Percentiles rank a stretch among this genome's conserved stretches.
These are phyloP conservation scores for Fomitopsis pinicola DNA, from an alignment of 1,284 basidiomycete genomes.

Conservation along the genomic window DNA sequence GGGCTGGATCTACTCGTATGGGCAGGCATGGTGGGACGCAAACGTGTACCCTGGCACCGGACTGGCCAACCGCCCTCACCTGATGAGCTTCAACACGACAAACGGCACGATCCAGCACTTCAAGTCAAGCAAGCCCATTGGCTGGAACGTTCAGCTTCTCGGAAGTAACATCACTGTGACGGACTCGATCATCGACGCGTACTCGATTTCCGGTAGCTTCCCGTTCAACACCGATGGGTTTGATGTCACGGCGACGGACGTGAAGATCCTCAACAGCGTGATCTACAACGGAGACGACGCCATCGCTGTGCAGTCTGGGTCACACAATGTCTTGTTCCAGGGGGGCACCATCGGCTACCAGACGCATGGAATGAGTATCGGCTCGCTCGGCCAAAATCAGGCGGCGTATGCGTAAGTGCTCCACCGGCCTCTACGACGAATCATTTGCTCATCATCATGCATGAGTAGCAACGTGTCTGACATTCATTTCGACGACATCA, in stretches of 20 bases:
- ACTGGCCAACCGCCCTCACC: neutral
- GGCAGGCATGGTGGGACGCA: slow-evolving; percentile 1
- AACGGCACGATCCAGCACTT: neutral
- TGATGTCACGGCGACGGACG: neutral
- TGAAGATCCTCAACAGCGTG: neutral
- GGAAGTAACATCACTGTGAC: neutral
- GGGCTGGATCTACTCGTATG: slow-evolving; percentile 1
- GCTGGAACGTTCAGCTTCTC: neutral
- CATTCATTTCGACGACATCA: slow-evolving; percentile 1
- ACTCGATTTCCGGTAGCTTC: neutral
- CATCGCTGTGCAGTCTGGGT: neutral
- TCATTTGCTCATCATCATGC: neutral
- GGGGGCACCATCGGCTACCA: neutral
- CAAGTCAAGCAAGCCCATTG: slow-evolving; percentile 1
- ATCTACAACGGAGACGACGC: neutral
- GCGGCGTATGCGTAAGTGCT: neutral
- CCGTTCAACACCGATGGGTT: neutral
- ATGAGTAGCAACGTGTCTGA: neutral
- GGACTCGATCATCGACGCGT: neutral
- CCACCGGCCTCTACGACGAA: neutral
- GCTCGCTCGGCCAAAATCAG: neutral
- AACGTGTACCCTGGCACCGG: neutral
- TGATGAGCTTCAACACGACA: slow-evolving; percentile 1
- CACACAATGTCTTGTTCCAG: neutral
- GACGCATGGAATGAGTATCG: slow-evolving; percentile 1